Evolutionary conservation across 2,329 filamentous ascomycete genomes (phyloP), one percentile per base, ranked within the genome.

Genomic region (Scytalidium sp.): DNA sequence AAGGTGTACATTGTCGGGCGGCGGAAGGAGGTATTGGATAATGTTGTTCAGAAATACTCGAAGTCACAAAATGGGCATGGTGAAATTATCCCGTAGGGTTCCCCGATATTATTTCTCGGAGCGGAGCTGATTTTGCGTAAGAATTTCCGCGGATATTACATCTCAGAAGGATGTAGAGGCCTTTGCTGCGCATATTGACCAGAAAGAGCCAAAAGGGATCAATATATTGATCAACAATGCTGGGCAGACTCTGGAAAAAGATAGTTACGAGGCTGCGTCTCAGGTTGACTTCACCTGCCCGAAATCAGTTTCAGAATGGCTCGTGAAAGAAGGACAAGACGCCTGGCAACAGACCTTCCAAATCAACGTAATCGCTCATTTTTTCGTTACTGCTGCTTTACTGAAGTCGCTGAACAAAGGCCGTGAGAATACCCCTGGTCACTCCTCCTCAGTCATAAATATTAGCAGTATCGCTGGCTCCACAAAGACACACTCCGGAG

Each of bases 281-380:
- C 64, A 74, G 51, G 76, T 76, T 3, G 71, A 80, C 48, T 70
- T 73, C 63, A 70, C 63, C 20, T 66, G 49, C 32, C 64, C 77
- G 0, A 60, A 75, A 55, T 68, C 75, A 19, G 72, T 80, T 48
- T 73, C 73, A 3, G 65, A 78, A 42, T 74, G 79, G 56, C 74
- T 80, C 54, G 66, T 76, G 54, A 70, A 72, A 51, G 73, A 71
- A 6, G 67, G 70, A 41, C 71, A 73, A 3, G 60, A 73, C 41
- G 80, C 85, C 57, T 93, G 88, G 89, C 78, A 78, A 13, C 66
- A 77, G 29, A 80, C 81, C 0, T 92, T 86, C 72, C 79, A 81
- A 52, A 88, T 86, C n/a, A 90, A 94, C 57, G 87, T 91, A 3
- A 74, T 80, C 1, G 72, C 78, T 22, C 72, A 84, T 1, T 86